Base-by-base conservation (phyloP, 306 rosid species). In the Lablab purpureus region DNA sequence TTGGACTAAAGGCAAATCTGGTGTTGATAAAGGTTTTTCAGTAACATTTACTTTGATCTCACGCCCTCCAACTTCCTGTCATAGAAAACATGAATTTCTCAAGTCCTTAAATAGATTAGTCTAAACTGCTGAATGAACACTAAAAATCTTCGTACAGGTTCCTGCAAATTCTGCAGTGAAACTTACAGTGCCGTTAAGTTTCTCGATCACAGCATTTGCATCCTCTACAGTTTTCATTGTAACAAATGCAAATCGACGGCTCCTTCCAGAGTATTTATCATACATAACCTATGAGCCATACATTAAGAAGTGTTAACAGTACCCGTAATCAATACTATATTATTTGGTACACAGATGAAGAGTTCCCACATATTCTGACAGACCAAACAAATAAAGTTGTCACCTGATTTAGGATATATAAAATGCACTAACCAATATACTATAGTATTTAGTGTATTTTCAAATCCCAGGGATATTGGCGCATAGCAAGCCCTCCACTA, bases 241-340 rank as follows among this genome's bases (percentile, higher is more conserved):
- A 37, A 89, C 98, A 84, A 95, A 95, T 45, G 91, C 99, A 83
- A 95, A 95, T 50, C 99, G 91, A 1, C 99, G 97, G 73, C 98
- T 95, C 86, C 96, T 86, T 69, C 91, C 90, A 47, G 98, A 92
- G 87, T 92, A 95, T 78, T 95, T 95, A 67, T 92, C 98, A 82
- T 87, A 91, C 98, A 92, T 92, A 54, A 95, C 99, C 99, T 95
- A 80, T 36, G 28, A 75, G 82, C 52, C 73, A 83, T 82, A 46
- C 45, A 62, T 28, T 73, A 7, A 45, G 30, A 37, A 51, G 80
- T 41, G 69, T 78, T 62, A 66, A 72, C 28, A 60, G 32, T 10
- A 65, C 15, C 23, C 59, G 13, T 18, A 23, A 68, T 25, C 50
- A 50, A 18, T 67, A 56, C 45, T 21, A 51, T 30, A 54, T 59